phyloP scores from a whole-genome alignment of 1,284 basidiomycete species.

The Ustilago trichophora region DNA sequence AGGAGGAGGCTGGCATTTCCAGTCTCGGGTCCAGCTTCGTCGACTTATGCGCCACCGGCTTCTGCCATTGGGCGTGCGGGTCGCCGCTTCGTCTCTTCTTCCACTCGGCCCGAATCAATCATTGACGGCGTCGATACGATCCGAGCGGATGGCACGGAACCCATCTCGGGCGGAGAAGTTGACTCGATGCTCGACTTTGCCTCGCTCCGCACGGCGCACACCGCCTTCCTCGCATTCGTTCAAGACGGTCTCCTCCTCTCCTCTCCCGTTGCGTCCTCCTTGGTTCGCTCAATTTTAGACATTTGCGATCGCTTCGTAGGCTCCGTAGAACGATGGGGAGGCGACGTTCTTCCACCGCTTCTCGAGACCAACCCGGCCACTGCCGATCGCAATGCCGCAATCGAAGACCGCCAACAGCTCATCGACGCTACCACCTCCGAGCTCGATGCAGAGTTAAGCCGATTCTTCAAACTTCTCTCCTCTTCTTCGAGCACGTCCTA shows the following conservation, averaged over 20 bases:
- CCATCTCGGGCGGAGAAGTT: conserved; percentile 40
- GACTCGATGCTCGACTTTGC: conserved; percentile 74
- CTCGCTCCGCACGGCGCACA: conserved; percentile 80
- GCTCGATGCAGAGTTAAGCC: conserved; percentile 9
- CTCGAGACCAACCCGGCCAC: conserved; percentile 70
- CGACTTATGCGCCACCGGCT: conserved; percentile 4
- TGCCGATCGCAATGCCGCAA: conserved; percentile 71
- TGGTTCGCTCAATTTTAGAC: conserved; percentile 77
- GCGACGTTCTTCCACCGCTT: conserved; percentile 83
- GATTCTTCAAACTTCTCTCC: conserved; percentile 41
- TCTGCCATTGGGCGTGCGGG: conserved; percentile 12
- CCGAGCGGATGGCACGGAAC: conserved; percentile 10
- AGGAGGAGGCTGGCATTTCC: conserved; percentile 31
- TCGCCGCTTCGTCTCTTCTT: conserved; percentile 29
- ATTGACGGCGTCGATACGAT: conserved; percentile 28
- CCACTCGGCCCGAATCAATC: conserved; percentile 31
- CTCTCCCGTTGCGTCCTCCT: conserved; percentile 74
- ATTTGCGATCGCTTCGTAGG: conserved; percentile 80
- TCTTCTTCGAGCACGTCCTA: conserved; percentile 6
- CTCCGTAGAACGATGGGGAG: conserved; percentile 88
- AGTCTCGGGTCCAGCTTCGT: conserved; percentile 36
- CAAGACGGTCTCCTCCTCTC: conserved; percentile 79
- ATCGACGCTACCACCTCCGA: conserved; percentile 81
- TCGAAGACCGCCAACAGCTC: conserved; percentile 74
- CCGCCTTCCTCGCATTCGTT: conserved; percentile 80